Base-by-base conservation (phyloP, 108 stramenopile species). In the Nitzschia sp. region DNA sequence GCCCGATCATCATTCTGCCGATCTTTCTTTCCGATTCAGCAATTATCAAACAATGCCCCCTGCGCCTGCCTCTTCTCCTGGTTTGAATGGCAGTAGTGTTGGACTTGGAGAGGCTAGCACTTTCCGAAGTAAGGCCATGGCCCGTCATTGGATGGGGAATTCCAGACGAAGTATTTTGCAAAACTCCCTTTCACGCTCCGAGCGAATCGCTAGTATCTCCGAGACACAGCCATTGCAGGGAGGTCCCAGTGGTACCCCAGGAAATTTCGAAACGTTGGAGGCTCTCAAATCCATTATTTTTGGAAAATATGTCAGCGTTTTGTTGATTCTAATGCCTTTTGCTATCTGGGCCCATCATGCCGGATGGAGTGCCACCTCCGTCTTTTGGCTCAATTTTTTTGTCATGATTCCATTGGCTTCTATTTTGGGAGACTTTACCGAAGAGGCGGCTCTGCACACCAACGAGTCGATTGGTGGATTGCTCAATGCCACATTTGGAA, bases 401-500 rank as follows among this genome's bases (percentile, higher is more conserved):
- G 93, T 89, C 48, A 91, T 97, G 90, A 76, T 96, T 55, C 98
- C 98, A 2, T 69, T 98, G 21, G 96, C 98, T 6, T 73, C 84
- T 38, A 82, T 97, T 56, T 72, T 98, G 10, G 96, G 98, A 38
- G 95, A 96, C 41, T 95, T 96, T 69, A 98, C 98, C 39, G 98
- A 98, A 78, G 95, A 97, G 74, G 80, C 97, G 6, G 94, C 96
- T 0, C 76, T 92, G 8, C 96, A 98, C 79, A 98, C 97, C 20
- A 96, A 95, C 65, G 86, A 97, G 54, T 86, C 92, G 1, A 83
- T 97, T 60, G 98, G 96, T 10, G 98, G 98, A 55, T 74, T 98
- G 12, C 75, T 98, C 75, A 97, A 98, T 81, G 98, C 96, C 39
- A 96, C 98, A 26, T 94, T 98, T 71, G 98, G 98, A 51, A 98